Evolutionary conservation across 352 stramenopile species (phyloP).

Genomic region (Phytophthora crassamura): DNA sequence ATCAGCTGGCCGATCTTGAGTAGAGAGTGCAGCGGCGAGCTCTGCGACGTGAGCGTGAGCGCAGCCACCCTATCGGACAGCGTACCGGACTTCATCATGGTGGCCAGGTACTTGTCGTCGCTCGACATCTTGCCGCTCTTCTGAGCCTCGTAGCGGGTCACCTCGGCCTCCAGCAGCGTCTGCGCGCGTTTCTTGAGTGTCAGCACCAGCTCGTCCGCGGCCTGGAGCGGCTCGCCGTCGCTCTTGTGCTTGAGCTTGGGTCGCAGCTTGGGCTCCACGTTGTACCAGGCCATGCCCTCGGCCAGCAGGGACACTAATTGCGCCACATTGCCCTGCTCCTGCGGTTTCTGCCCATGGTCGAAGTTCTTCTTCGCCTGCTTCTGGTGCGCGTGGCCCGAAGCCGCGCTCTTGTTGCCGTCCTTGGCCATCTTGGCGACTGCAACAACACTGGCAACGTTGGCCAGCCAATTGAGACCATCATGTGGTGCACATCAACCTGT

Average conservation of each 20-base stretch:
- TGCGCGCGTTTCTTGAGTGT: slow-evolving; percentile 69
- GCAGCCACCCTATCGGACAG: slow-evolving; percentile 92
- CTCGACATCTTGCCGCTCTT: slow-evolving; percentile 79
- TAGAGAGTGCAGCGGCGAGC: slow-evolving; percentile 83
- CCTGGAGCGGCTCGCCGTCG: slow-evolving; percentile 15
- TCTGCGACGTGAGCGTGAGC: slow-evolving; percentile 89
- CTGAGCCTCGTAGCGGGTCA: slow-evolving; percentile 65
- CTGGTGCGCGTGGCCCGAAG: slow-evolving; percentile 2
- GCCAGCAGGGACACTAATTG: slow-evolving; percentile 39
- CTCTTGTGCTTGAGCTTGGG: slow-evolving; percentile 30
- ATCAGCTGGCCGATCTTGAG: slow-evolving; percentile 83
- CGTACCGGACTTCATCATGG: slow-evolving; percentile 91
- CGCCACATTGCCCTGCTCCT: slow-evolving; percentile 25
- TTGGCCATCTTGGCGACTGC: slow-evolving; percentile 26
- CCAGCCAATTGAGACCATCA: slow-evolving; percentile 26
- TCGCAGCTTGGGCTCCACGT: slow-evolving; percentile 39
- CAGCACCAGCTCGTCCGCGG: slow-evolving; percentile 50
- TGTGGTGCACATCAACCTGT: too few species aligned
- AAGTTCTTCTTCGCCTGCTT: neutral
- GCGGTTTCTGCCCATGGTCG: neutral
- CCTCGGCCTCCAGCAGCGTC: slow-evolving; percentile 61
- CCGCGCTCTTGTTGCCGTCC: slow-evolving; percentile 15
- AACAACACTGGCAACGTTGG: slow-evolving; percentile 1
- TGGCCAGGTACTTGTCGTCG: slow-evolving; percentile 87
- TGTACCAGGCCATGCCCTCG: slow-evolving; percentile 51